These are phyloP conservation scores for Candida oleophila DNA, from an alignment of 805 yeast species.

Conservation along the genomic window DNA sequence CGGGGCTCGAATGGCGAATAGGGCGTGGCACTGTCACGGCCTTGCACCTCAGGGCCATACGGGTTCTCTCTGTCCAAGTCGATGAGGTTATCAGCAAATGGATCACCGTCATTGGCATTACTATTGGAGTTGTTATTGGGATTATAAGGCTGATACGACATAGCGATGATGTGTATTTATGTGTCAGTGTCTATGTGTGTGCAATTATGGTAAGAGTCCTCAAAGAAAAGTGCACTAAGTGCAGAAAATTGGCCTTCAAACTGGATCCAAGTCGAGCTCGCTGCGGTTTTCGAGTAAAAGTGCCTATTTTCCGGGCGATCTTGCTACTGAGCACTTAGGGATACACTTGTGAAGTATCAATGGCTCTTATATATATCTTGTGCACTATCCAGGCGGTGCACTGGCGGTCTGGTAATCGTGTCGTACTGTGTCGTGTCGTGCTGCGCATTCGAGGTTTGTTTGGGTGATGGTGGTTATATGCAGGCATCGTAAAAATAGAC, in stretches of 20 bases:
- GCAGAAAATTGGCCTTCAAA: too few relatives aligned
- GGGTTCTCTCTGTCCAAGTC: conserved; percentile 24
- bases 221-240: too few relatives aligned
- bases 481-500: background rate
- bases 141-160: conserved; percentile 3
- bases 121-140: background rate
- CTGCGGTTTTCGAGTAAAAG: too few relatives aligned
- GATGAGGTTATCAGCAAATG: conserved; percentile 26
- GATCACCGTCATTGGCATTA: conserved; percentile 13
- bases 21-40: conserved; percentile 1
- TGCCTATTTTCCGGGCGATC: too few relatives aligned
- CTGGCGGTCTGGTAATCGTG: background rate
- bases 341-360: too few relatives aligned
- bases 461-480: background rate
- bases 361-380: too few relatives aligned
- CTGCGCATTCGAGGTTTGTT: background rate
- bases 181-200: too few relatives aligned
- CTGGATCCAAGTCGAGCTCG: too few relatives aligned
- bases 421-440: background rate
- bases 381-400: too few relatives aligned
- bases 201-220: too few relatives aligned
- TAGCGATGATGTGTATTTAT: too few relatives aligned
- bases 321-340: too few relatives aligned
- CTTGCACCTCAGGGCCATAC: conserved; percentile 3
- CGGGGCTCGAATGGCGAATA: conserved; percentile 5